Base-by-base conservation (phyloP, 345 rosid genomes). In the Eucalyptus pauciflora region DNA sequence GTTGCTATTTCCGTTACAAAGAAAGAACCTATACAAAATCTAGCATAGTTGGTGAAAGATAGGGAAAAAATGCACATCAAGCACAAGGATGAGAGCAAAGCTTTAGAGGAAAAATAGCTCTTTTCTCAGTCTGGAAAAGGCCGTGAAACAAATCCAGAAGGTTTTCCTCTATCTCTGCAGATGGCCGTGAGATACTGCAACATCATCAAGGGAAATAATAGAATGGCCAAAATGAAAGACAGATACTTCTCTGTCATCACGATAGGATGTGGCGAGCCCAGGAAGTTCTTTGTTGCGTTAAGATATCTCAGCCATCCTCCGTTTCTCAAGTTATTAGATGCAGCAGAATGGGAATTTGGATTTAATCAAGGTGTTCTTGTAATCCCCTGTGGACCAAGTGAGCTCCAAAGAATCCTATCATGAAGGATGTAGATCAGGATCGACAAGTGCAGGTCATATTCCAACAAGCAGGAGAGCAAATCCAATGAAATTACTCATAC, bases 371-470 rank as follows among this genome's bases (percentile, higher is more conserved):
- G 92, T 24, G 88, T 88, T 86, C 90, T 91, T 27, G 83, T 89
- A 86, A 87, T 90, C 50, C 90, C 93, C 86, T 92, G 92, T 9
- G 88, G 89, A 88, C 87, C 89, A 90, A n/a, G 88, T 46, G 87
- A 83, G 89, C 89, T 90, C 43, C 54, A 85, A 60, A n/a, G 60
- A n/a, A 86, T 86, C 87, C 87, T 86, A 86, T 45, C 58, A 90
- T 88, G 31, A 87, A 48, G 80, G 45, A 48, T 33, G n/a, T 62
- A 86, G 87, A 86, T 76, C 83, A 76, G 83, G 83, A 76, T 76
- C 8, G 48, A 37, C 48, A 41, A 41, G 46, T 76, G 83, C 83
- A 76, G 83, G 46, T 76, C 83, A 86, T 52, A 60, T 54, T 51
- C 43, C 64, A 54, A 51, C 31, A 52, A 33, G 43, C 29, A 54